Evolutionary conservation across 352 stramenopile genomes (phyloP).

Genomic region (Globisporangium acanthophoron): DNA sequence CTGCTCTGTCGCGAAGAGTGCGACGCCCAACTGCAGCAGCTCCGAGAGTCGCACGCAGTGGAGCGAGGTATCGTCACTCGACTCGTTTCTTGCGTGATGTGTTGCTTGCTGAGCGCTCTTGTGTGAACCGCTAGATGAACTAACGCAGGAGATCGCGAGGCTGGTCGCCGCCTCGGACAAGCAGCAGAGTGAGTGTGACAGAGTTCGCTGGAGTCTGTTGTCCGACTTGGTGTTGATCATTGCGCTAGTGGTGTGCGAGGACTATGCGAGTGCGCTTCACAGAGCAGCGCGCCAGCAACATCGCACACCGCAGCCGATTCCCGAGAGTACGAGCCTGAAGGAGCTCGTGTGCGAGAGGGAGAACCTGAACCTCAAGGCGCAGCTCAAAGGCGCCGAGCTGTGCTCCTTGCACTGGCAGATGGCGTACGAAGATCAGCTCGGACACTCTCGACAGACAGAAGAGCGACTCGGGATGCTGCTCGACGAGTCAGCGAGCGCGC

Average conservation of each 20-base stretch:
- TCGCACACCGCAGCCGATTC: too few relatives aligned
- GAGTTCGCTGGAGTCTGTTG: not conserved
- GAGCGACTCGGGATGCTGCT: constrained; percentile 35
- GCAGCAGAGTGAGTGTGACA: not conserved
- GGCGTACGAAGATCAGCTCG: constrained; percentile 23
- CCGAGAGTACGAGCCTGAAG: not conserved
- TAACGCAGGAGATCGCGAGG: not conserved
- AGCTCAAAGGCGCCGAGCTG: constrained; percentile 38
- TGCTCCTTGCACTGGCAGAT: constrained; percentile 31
- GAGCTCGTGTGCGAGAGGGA: constrained; percentile 9
- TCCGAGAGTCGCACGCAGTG: not conserved
- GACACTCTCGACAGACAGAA: constrained; percentile 18
- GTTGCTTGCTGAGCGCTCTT: not conserved
- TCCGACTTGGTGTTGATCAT: not conserved
- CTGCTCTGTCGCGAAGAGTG: constrained; percentile 25
- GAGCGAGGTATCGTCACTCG: constrained; percentile 7
- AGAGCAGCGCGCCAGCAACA: not conserved
- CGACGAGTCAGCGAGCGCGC: constrained; percentile 22
- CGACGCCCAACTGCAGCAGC: constrained; percentile 16
- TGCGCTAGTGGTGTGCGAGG: constrained; percentile 4
- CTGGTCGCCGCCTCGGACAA: not conserved
- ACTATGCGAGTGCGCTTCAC: not conserved
- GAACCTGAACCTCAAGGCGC: constrained; percentile 22
- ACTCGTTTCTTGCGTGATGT: not conserved
- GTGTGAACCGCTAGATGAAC: not conserved